A percentile compares a stretch with the other conserved stretches of the same genome.
Evolutionary conservation across 202 grass and related monocot species (phyloP).

Genomic region (Panicum virgatum): DNA sequence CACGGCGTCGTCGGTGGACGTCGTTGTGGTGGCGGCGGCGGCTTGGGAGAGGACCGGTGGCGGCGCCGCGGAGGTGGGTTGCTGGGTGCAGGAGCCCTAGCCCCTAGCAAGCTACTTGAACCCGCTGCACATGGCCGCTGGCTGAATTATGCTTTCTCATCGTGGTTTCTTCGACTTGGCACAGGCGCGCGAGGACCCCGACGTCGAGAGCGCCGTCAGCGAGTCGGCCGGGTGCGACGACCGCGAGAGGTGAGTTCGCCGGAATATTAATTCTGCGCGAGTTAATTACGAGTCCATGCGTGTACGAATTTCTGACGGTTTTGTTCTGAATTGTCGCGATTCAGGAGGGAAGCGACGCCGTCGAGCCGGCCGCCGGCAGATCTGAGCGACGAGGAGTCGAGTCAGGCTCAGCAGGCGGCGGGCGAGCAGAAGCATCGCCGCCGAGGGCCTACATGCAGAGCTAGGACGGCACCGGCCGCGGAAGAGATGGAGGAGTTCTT

Average conservation of each 20-base stretch:
- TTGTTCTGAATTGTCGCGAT: constrained; percentile 8
- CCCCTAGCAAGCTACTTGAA: not conserved
- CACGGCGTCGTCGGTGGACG: constrained; percentile 44
- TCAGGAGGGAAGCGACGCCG: constrained; percentile 56
- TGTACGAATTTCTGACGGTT: not conserved
- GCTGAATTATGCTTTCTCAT: not conserved
- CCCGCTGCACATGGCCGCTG: no score
- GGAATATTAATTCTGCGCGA: not conserved
- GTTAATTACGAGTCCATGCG: not conserved
- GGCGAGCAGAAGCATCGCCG: no score
- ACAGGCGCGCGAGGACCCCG: constrained; percentile 19
- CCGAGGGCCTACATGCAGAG: no score
- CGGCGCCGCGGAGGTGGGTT: constrained; percentile 47
- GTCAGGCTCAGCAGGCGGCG: not conserved
- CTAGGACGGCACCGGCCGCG: constrained; percentile 34
- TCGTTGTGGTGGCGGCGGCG: not conserved
- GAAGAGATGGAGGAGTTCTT: constrained; percentile 88
- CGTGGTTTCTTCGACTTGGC: not conserved
- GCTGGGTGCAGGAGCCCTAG: not conserved
- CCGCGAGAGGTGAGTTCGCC: constrained; percentile 40
- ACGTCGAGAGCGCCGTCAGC: constrained; percentile 39
- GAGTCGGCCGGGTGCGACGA: constrained; percentile 18
- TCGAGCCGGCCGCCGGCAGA: constrained; percentile 42
- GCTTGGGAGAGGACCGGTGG: not conserved
- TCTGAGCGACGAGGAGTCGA: constrained; percentile 50